Conservation (phyloP, 192 early-diverging fungal species). For the Backusella psychrophila region DNA sequence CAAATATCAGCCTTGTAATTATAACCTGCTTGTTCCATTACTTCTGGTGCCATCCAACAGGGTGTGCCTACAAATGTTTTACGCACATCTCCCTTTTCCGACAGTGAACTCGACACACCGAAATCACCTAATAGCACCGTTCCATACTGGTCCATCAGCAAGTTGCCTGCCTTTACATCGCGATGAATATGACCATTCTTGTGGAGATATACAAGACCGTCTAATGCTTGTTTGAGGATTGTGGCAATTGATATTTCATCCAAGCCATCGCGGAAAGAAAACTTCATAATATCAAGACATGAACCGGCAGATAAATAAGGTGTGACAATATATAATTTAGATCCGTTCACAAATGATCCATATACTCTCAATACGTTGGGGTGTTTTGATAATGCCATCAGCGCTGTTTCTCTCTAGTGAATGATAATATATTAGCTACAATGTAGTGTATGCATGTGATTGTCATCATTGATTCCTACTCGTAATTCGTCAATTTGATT, state of each 20-base stretch:
- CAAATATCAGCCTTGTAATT: constrained; percentile 91
- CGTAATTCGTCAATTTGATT: constrained; percentile 90
- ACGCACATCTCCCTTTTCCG: constrained; percentile 60
- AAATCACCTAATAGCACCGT: constrained; percentile 63
- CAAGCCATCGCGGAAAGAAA: constrained; percentile 72
- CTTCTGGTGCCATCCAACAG: constrained; percentile 73
- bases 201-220: constrained; percentile 65
- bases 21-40: constrained; percentile 91
- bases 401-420: constrained; percentile 72
- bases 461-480: constrained; percentile 35
- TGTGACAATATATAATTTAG: constrained; percentile 80
- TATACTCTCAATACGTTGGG: constrained; percentile 79
- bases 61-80: constrained; percentile 76
- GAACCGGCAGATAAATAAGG: constrained; percentile 78
- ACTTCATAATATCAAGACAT: constrained; percentile 88
- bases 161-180: constrained; percentile 71
- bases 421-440: neutral
- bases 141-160: constrained; percentile 67
- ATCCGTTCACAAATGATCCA: constrained; percentile 79
- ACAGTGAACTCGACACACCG: constrained; percentile 64
- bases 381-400: constrained; percentile 85
- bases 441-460: neutral
- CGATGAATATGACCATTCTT: constrained; percentile 66
- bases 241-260: constrained; percentile 78
- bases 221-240: constrained; percentile 73